Evolutionary conservation across 2,329 filamentous ascomycete species (phyloP).

Genomic region (Volutella citrinella): DNA sequence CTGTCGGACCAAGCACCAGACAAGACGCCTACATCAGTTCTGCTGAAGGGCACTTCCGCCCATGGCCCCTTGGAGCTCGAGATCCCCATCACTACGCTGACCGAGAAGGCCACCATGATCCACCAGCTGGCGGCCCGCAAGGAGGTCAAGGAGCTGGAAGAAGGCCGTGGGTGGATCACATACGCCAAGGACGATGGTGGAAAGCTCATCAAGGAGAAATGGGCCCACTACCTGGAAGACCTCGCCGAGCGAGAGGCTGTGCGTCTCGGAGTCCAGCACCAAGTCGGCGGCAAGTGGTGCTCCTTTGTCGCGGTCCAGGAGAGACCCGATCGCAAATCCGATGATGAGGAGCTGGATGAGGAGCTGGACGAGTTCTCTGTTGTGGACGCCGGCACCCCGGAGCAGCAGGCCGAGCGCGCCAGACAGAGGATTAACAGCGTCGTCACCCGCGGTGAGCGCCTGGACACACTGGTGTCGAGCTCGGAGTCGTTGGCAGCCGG

Average conservation of each 20-base stretch:
- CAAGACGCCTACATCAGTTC: slow-evolving; percentile 47
- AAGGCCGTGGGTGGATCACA: slow-evolving; percentile 64
- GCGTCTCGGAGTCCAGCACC: slow-evolving; percentile 60
- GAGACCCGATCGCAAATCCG: too few species aligned
- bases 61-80: slow-evolving; percentile 60
- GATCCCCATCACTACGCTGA: slow-evolving; percentile 56
- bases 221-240: slow-evolving; percentile 51
- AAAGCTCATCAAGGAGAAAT: slow-evolving; percentile 42
- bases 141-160: slow-evolving; percentile 66
- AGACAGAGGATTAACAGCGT: too few species aligned
- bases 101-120: slow-evolving; percentile 50
- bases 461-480: too few species aligned
- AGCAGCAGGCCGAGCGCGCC: neutral
- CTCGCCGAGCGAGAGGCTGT: slow-evolving; percentile 66
- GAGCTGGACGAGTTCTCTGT: neutral
- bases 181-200: slow-evolving; percentile 46
- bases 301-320: slow-evolving; percentile 68
- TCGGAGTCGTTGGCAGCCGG: too few species aligned
- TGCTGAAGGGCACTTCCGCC: slow-evolving; percentile 54
- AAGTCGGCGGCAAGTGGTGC: slow-evolving; percentile 67
- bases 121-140: slow-evolving; percentile 71
- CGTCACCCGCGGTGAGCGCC: too few species aligned
- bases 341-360: slow-evolving; percentile 1
- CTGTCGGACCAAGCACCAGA: slow-evolving; percentile 47
- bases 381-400: neutral